A percentile compares a stretch with the other conserved stretches of the same genome.
These are phyloP conservation scores for Tylopilus felleus DNA, from an alignment of 768 basidiomycete genomes.

Conservation along the genomic window DNA sequence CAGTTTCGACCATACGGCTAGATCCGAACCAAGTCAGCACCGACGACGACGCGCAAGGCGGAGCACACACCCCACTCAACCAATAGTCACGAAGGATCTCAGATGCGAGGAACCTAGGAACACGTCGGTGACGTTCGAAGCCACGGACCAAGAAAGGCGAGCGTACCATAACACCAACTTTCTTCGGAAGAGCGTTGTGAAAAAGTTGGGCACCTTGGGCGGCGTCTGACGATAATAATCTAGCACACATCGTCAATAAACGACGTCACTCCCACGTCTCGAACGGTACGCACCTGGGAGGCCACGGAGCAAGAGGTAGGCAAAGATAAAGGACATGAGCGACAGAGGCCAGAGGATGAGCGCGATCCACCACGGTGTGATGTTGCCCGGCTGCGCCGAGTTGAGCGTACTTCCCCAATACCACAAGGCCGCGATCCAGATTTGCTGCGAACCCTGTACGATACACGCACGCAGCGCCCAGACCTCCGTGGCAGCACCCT, in stretches of 20 bases:
- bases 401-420: slow-evolving; percentile 90
- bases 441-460: slow-evolving; percentile 92
- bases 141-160: no score
- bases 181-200: slow-evolving; percentile 82
- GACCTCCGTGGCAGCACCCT: slow-evolving; percentile 93
- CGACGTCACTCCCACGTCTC: background rate
- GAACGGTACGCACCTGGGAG: slow-evolving; percentile 61
- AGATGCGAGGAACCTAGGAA: slow-evolving; percentile 71
- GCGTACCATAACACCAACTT: slow-evolving; percentile 83
- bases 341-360: slow-evolving; percentile 80
- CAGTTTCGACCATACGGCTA: slow-evolving; percentile 93
- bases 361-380: slow-evolving; percentile 83
- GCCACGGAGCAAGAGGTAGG: slow-evolving; percentile 81
- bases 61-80: slow-evolving; percentile 70
- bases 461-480: slow-evolving; percentile 91
- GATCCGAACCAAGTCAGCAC: slow-evolving; percentile 11
- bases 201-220: slow-evolving; percentile 91
- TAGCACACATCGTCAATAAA: slow-evolving; percentile 25
- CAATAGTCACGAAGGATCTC: slow-evolving; percentile 92
- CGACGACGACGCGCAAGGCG: background rate
- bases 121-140: background rate
- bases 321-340: slow-evolving; percentile 69
- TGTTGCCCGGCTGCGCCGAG: slow-evolving; percentile 43
- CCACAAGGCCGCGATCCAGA: slow-evolving; percentile 95
- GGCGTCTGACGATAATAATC: slow-evolving; percentile 92